These are phyloP conservation scores for Penicillium sp. DNA, from an alignment of 2,329 filamentous ascomycete genomes.

Conservation along the genomic window DNA sequence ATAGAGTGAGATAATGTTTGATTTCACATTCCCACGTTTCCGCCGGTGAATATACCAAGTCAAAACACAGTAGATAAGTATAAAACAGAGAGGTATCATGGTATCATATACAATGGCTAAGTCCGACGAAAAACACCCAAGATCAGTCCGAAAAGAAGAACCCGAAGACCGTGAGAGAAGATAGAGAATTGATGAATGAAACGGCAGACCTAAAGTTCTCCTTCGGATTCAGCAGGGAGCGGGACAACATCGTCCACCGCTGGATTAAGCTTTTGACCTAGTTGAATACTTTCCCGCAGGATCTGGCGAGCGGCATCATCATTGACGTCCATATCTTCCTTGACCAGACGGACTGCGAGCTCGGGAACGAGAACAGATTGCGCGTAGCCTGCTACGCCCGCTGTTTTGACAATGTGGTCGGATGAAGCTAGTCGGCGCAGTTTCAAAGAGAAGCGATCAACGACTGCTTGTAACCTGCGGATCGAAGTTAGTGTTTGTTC, in stretches of 20 bases:
- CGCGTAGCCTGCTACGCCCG: constrained; percentile 67
- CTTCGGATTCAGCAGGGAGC: constrained; percentile 14
- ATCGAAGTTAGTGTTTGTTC: background rate
- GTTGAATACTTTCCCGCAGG: constrained; percentile 62
- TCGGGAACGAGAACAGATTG: constrained; percentile 78
- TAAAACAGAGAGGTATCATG: constrained; percentile 10
- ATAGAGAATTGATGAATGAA: background rate
- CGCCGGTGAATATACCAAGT: background rate
- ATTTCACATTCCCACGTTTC: background rate
- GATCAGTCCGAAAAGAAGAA: background rate
- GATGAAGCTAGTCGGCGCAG: constrained; percentile 62
- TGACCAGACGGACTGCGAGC: constrained; percentile 54
- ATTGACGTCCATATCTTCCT: constrained; percentile 56
- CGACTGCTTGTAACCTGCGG: constrained; percentile 56
- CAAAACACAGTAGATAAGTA: background rate
- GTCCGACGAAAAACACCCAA: background rate
- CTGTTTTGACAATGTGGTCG: constrained; percentile 64
- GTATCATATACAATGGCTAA: constrained; percentile 16
- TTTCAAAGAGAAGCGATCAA: constrained; percentile 57
- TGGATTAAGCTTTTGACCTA: constrained; percentile 68
- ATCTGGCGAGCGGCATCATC: constrained; percentile 53
- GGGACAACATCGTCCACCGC: constrained; percentile 58
- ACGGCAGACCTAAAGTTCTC: background rate
- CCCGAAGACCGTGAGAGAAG: background rate
- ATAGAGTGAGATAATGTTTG: background rate